Percentiles rank a stretch among this genome's conserved stretches.
Conservation (phyloP, 106 monocot species). For the Platanthera zijinensis region DNA sequence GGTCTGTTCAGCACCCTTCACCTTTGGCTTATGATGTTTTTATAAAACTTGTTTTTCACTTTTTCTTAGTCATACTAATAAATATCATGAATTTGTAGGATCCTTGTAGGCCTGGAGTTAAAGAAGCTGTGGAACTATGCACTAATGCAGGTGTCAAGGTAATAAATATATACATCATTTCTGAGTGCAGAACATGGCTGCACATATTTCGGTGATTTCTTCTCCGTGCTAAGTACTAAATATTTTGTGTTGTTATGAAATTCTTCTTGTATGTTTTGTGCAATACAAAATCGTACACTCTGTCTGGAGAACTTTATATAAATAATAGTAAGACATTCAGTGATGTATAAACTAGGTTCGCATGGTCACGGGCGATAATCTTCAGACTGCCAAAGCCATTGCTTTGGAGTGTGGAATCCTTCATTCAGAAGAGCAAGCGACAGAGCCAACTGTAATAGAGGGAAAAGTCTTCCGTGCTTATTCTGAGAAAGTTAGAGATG, state of each 20-base stretch:
- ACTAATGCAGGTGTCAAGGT: constrained; percentile 70
- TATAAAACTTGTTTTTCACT: neutral
- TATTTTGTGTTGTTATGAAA: neutral
- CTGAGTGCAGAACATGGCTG: neutral
- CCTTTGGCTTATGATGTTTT: neutral
- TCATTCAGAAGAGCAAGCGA: constrained; percentile 43
- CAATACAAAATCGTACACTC: neutral
- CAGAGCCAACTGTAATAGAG: constrained; percentile 71
- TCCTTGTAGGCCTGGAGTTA: constrained; percentile 75
- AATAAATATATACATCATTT: neutral
- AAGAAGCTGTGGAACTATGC: constrained; percentile 55
- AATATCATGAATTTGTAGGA: constrained; percentile 37
- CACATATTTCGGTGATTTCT: neutral
- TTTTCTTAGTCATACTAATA: constrained; percentile 6
- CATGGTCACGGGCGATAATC: constrained; percentile 98
- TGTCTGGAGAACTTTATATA: neutral
- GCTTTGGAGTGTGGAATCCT: constrained; percentile 94
- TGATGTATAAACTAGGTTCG: constrained; percentile 57
- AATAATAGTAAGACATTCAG: constrained; percentile 2
- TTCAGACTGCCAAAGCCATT: constrained; percentile 95
- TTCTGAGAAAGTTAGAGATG: constrained; percentile 58
- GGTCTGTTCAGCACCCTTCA: neutral
- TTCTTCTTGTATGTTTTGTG: neutral
- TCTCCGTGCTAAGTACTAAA: neutral
- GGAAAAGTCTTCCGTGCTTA: constrained; percentile 64